phyloP scores from a whole-genome alignment of 2,329 filamentous ascomycete genomes.

The Penicillium olsonii region DNA sequence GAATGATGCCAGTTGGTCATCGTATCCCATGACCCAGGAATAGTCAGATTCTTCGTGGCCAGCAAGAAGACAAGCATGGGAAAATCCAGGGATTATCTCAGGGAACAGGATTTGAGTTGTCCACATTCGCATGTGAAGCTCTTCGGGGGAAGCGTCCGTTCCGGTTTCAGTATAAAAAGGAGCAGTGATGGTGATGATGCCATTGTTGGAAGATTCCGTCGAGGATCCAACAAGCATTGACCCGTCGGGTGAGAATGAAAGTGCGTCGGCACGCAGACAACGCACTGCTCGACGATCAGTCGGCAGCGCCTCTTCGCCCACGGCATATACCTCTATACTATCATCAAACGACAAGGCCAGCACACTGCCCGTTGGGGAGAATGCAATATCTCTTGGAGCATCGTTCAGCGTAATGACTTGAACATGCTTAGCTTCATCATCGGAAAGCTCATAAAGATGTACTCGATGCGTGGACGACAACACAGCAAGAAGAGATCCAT shows the following conservation, averaged over 20 bases:
- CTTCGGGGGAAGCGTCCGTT: conserved; percentile 52
- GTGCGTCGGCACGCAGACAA: conserved; percentile 71
- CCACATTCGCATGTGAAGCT: conserved; percentile 75
- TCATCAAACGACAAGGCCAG: conserved; percentile 82
- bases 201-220: conserved; percentile 62
- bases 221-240: conserved; percentile 78
- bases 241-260: conserved; percentile 76
- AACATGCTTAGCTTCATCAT: conserved; percentile 66
- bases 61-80: conserved; percentile 69
- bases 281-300: conserved; percentile 75
- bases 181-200: conserved; percentile 74
- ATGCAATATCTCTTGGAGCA: conserved; percentile 72
- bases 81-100: conserved; percentile 76
- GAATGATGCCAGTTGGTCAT: conserved; percentile 75
- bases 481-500: conserved; percentile 74
- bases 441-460: conserved; percentile 75
- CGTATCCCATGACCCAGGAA: conserved; percentile 76
- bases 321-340: conserved; percentile 82
- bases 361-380: conserved; percentile 80
- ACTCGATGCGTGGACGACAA: conserved; percentile 80
- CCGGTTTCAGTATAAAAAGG: conserved; percentile 69
- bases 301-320: conserved; percentile 63
- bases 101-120: conserved; percentile 84
- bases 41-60: conserved; percentile 59
- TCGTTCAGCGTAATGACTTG: conserved; percentile 77